Conservation (phyloP, 768 basidiomycete species). For the Podaxis pistillaris region DNA sequence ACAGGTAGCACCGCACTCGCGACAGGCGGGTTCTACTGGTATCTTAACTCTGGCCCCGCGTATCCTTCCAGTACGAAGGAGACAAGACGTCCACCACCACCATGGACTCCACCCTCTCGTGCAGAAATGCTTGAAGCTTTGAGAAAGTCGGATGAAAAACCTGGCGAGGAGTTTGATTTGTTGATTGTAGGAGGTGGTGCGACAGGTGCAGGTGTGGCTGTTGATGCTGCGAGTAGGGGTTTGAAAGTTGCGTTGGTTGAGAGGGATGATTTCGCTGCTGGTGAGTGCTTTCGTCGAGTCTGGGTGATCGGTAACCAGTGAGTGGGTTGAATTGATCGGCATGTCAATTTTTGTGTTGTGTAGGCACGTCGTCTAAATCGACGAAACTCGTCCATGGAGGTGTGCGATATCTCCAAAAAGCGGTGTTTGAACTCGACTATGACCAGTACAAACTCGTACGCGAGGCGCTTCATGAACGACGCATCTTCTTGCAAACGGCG, state of each 20-base stretch:
- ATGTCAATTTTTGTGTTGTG: not conserved
- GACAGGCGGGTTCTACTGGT: conserved; percentile 64
- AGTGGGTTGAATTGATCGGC: not conserved
- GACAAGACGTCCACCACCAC: conserved; percentile 68
- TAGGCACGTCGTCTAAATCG: conserved; percentile 94
- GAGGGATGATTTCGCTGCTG: conserved; percentile 86
- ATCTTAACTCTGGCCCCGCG: conserved; percentile 70
- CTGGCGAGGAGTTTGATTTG: conserved; percentile 71
- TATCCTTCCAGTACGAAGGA: conserved; percentile 64
- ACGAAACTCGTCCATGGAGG: conserved; percentile 99
- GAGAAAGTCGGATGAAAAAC: conserved; percentile 37
- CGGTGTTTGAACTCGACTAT: conserved; percentile 92
- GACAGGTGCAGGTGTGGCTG: conserved; percentile 93
- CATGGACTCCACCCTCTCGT: conserved; percentile 76
- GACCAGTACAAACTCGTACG: conserved; percentile 94
- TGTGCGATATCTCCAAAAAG: conserved; percentile 96
- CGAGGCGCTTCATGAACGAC: conserved; percentile 92
- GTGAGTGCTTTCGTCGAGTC: conserved; percentile 36
- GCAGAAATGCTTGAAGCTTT: conserved; percentile 64
- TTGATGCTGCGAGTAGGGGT: conserved; percentile 91
- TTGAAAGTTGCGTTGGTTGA: conserved; percentile 93
- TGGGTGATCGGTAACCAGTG: not conserved
- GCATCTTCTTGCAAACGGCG: conserved; percentile 92
- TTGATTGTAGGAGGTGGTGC: conserved; percentile 93
- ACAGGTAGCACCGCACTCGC: conserved; percentile 52